Percentiles rank a stretch among this genome's conserved stretches.
These are phyloP conservation scores for Aphanomyces stellatus DNA, from an alignment of 352 stramenopile species.

Conservation along the genomic window DNA sequence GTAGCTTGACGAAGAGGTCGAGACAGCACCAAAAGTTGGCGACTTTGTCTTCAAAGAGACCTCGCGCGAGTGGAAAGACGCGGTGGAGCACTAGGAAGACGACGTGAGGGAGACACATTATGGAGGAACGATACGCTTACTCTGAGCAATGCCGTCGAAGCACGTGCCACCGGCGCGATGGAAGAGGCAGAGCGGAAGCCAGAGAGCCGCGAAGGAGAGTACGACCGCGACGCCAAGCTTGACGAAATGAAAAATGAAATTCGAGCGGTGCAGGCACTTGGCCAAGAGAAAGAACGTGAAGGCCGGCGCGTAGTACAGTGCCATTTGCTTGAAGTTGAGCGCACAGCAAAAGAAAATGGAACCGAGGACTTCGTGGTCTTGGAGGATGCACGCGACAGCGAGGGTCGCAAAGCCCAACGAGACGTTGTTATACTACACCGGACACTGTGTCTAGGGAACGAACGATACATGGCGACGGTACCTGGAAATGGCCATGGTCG, in stretches of 20 bases:
- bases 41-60: slow-evolving; percentile 98
- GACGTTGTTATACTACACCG: slow-evolving; percentile 93
- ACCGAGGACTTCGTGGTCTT: slow-evolving; percentile 68
- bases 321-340: slow-evolving; percentile 99
- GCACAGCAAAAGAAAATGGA: slow-evolving; percentile 87
- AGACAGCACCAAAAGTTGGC: slow-evolving; percentile 94
- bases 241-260: slow-evolving; percentile 32
- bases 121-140: slow-evolving; percentile 19
- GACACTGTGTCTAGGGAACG: neutral
- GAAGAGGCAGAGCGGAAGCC: slow-evolving; percentile 83
- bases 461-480: slow-evolving; percentile 10
- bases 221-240: slow-evolving; percentile 85
- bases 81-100: slow-evolving; percentile 86
- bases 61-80: slow-evolving; percentile 93
- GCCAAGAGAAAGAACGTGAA: slow-evolving; percentile 91
- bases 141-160: slow-evolving; percentile 53
- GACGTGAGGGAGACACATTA: neutral
- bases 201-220: slow-evolving; percentile 84
- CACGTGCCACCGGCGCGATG: slow-evolving; percentile 35
- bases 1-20: slow-evolving; percentile 75
- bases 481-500: slow-evolving; percentile 98
- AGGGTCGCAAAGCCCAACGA: slow-evolving; percentile 89
- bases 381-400: slow-evolving; percentile 55
- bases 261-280: slow-evolving; percentile 61
- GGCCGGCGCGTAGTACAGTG: slow-evolving; percentile 95